phyloP scores from a whole-genome alignment of 2,329 filamentous ascomycete species.

The Scolecobasidium constrictum region DNA sequence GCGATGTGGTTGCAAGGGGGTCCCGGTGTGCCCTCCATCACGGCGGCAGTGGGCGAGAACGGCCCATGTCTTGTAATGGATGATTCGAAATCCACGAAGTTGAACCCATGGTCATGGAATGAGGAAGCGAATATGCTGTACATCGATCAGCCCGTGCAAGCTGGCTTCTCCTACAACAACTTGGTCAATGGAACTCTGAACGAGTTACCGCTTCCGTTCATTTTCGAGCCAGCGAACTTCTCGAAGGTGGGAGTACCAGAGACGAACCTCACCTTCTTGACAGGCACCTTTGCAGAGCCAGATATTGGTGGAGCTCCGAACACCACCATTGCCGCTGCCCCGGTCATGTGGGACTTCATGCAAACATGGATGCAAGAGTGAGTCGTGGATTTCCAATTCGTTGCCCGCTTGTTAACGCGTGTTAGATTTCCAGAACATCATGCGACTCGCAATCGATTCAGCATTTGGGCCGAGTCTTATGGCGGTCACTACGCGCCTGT shows the following conservation, averaged over 20 bases:
- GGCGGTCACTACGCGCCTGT: slow-evolving; percentile 49
- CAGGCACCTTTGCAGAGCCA: slow-evolving; percentile 41
- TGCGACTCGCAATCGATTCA: slow-evolving; percentile 15
- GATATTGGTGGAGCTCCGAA: slow-evolving; percentile 34
- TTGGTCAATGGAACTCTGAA: slow-evolving; percentile 25
- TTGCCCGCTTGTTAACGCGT: no score
- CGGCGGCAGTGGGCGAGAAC: slow-evolving; percentile 37
- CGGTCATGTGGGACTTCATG: slow-evolving; percentile 47
- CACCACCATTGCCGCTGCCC: slow-evolving; percentile 41
- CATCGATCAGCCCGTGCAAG: slow-evolving; percentile 49
- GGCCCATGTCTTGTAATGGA: slow-evolving; percentile 43
- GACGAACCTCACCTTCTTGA: slow-evolving; percentile 42
- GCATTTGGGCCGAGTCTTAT: slow-evolving; percentile 35
- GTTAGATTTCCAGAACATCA: slow-evolving; percentile 16
- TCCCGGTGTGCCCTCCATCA: slow-evolving; percentile 42
- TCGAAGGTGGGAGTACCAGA: slow-evolving; percentile 20
- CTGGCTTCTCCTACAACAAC: slow-evolving; percentile 42
- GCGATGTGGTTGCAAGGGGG: slow-evolving; percentile 28
- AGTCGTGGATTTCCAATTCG: no score
- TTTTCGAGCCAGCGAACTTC: slow-evolving; percentile 3
- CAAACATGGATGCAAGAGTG: slow-evolving; percentile 49
- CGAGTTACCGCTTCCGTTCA: not conserved
- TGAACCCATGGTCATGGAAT: slow-evolving; percentile 53
- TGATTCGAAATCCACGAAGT: slow-evolving; percentile 39
- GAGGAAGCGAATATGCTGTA: slow-evolving; percentile 41